Evolutionary conservation across 495 filamentous ascomycete species (phyloP).

Genomic region (Darksidea phi): DNA sequence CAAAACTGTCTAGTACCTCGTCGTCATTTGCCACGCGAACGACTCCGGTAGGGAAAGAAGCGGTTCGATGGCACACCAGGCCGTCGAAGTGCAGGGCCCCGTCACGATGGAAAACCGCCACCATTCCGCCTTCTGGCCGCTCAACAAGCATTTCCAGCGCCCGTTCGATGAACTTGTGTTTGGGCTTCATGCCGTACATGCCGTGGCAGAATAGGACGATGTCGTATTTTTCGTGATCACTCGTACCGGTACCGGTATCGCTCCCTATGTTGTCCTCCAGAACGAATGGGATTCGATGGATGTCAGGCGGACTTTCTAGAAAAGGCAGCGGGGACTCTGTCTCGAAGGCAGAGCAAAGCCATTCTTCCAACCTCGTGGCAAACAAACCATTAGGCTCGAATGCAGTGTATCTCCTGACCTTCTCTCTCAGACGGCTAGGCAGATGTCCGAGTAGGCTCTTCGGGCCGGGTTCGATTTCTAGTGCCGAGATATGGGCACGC

Average conservation of each 20-base stretch:
- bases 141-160: slow-evolving; percentile 55
- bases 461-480: slow-evolving; percentile 63
- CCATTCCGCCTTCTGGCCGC: slow-evolving; percentile 49
- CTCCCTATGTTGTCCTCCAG: slow-evolving; percentile 38
- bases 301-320: slow-evolving; percentile 48
- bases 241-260: slow-evolving; percentile 36
- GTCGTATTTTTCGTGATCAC: slow-evolving; percentile 50
- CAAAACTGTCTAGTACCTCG: slow-evolving; percentile 53
- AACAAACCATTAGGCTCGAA: slow-evolving; percentile 59
- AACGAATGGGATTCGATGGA: slow-evolving; percentile 51
- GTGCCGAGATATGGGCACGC: slow-evolving; percentile 51
- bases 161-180: slow-evolving; percentile 49
- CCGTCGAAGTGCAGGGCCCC: slow-evolving; percentile 48
- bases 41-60: slow-evolving; percentile 53
- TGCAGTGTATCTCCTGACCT: slow-evolving; percentile 54
- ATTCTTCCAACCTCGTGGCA: slow-evolving; percentile 51
- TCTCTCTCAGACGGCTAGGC: slow-evolving; percentile 47
- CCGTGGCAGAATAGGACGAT: slow-evolving; percentile 63
- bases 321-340: slow-evolving; percentile 50
- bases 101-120: slow-evolving; percentile 58
- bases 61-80: slow-evolving; percentile 54
- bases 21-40: slow-evolving; percentile 52
- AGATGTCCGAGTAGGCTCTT: slow-evolving; percentile 57
- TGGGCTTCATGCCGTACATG: slow-evolving; percentile 61
- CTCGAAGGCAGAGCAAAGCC: slow-evolving; percentile 45